Conservation (phyloP, 2,329 filamentous ascomycete genomes). For the Massarina eburnea region DNA sequence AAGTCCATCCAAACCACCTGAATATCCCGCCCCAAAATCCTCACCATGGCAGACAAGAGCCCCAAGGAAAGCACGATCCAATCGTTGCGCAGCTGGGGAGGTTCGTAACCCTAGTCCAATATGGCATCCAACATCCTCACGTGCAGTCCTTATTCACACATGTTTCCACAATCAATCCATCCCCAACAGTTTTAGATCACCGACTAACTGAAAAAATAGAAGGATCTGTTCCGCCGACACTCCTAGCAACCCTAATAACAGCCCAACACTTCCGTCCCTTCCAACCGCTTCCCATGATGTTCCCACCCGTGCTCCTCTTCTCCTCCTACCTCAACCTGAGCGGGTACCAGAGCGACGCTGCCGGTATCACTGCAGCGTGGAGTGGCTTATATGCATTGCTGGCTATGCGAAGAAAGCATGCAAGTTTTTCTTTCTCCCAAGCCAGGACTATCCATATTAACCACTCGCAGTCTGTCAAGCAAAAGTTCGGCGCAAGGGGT, state of each 20-base stretch:
- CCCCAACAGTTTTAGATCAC: neutral
- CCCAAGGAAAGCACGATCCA: conserved; percentile 45
- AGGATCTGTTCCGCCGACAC: conserved; percentile 64
- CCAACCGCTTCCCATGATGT: conserved; percentile 66
- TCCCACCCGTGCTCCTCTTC: conserved; percentile 67
- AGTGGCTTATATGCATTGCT: conserved; percentile 66
- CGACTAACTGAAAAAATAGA: conserved; percentile 45
- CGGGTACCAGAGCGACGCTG: conserved; percentile 63
- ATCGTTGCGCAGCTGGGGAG: conserved; percentile 54
- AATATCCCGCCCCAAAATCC: conserved; percentile 27
- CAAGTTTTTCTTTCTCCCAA: conserved; percentile 17
- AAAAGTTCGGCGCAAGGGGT: conserved; percentile 54
- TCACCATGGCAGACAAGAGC: conserved; percentile 43
- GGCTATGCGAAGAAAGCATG: conserved; percentile 59
- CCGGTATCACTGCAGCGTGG: conserved; percentile 66
- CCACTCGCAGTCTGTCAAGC: conserved; percentile 41
- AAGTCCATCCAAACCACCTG: neutral
- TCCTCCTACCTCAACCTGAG: conserved; percentile 66
- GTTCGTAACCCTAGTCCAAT: conserved; percentile 41
- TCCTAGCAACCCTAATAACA: conserved; percentile 66
- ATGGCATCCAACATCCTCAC: conserved; percentile 13
- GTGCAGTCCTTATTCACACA: conserved; percentile 17
- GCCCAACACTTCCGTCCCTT: conserved; percentile 69
- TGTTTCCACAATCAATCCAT: neutral
- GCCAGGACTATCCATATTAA: neutral